Conservation (phyloP, 1,139 yeast genomes). For the Suhomyces choctaworum region DNA sequence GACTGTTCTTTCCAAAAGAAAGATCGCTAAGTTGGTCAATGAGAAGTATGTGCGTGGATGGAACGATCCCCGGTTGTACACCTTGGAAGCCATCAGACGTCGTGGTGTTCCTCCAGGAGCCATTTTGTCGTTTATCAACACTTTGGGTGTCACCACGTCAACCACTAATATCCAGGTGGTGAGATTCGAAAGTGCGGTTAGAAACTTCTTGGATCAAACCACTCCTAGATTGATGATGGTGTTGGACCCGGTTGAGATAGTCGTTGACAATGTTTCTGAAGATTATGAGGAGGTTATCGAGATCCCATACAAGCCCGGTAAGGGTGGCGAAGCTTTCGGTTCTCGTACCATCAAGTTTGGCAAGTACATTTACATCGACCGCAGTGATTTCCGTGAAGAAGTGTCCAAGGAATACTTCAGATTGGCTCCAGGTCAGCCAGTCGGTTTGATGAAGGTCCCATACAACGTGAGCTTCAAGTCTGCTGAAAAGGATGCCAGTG, state of each 20-base stretch:
- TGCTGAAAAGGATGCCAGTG: constrained; percentile 61
- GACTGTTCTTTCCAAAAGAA: constrained; percentile 90
- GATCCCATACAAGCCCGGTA: constrained; percentile 91
- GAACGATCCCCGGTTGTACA: constrained; percentile 97
- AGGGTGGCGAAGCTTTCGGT: constrained; percentile 49
- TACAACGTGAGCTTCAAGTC: constrained; percentile 73
- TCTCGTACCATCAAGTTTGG: constrained; percentile 76
- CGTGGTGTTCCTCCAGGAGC: constrained; percentile 99
- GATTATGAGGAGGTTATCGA: constrained; percentile 67
- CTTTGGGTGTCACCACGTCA: constrained; percentile 94
- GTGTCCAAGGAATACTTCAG: constrained; percentile 70
- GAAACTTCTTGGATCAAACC: constrained; percentile 83
- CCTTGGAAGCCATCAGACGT: constrained; percentile 91
- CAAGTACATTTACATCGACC: constrained; percentile 77
- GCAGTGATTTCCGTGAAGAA: constrained; percentile 76
- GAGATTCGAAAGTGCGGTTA: constrained; percentile 86
- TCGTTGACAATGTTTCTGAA: constrained; percentile 78
- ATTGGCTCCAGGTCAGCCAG: constrained; percentile 90
- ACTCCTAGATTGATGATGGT: constrained; percentile 96
- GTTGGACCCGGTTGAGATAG: constrained; percentile 80
- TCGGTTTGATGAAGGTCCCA: constrained; percentile 94
- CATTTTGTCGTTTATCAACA: constrained; percentile 85
- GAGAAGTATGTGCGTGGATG: constrained; percentile 86
- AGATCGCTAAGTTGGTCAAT: constrained; percentile 87
- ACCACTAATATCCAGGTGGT: constrained; percentile 87